These are phyloP conservation scores for Paraleonurus japonicus DNA, from an alignment of 257 asterid species.

Conservation along the genomic window DNA sequence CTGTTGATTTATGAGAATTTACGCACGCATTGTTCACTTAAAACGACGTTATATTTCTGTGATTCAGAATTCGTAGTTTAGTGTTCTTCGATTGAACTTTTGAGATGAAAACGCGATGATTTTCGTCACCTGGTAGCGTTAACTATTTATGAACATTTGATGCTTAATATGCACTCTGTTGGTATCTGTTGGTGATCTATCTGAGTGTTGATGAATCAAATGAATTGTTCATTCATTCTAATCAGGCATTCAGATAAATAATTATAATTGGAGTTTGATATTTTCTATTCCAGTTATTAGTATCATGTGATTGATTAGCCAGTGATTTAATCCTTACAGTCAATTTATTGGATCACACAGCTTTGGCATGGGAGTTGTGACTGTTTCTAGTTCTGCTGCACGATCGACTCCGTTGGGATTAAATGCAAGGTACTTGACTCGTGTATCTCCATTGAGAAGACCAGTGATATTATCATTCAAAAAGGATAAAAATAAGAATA, in stretches of 20 bases:
- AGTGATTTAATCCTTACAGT: not conserved
- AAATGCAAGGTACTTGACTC: slow-evolving; percentile 35
- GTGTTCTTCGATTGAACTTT: not conserved
- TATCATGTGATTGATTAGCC: not conserved
- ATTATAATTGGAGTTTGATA: not conserved
- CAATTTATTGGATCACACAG: slow-evolving; percentile 17
- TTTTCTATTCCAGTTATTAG: not conserved
- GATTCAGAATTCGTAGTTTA: not conserved
- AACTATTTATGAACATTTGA: not conserved
- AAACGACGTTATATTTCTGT: not conserved
- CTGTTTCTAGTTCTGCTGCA: slow-evolving; percentile 50
- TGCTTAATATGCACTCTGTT: not conserved
- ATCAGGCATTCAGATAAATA: not conserved
- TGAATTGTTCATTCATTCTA: not conserved
- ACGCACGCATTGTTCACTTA: not conserved
- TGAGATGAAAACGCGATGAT: not conserved
- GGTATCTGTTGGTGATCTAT: not conserved
- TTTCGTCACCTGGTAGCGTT: not conserved
- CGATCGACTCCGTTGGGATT: slow-evolving; percentile 40
- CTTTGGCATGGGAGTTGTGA: slow-evolving; percentile 55
- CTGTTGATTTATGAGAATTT: not conserved
- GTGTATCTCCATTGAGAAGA: slow-evolving; percentile 46
- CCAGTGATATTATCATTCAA: slow-evolving; percentile 55
- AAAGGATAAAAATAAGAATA: slow-evolving; percentile 49
- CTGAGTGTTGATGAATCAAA: not conserved